Conservation (phyloP, 176 grass and related monocot genomes). For the Poa pratensis region DNA sequence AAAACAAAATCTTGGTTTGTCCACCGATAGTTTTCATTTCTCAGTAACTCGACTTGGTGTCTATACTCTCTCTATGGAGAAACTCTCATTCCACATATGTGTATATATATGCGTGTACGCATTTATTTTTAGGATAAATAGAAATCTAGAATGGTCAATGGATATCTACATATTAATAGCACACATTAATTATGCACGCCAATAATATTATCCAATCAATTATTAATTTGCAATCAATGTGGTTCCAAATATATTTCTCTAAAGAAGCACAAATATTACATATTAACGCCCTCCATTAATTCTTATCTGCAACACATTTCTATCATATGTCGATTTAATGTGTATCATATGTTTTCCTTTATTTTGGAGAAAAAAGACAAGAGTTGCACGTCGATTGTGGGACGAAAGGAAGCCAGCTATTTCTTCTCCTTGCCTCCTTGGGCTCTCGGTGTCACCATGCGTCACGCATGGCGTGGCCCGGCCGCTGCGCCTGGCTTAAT, state of each 20-base stretch:
- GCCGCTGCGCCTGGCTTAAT: no score
- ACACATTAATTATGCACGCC: not conserved
- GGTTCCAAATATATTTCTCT: not conserved
- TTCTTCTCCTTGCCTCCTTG: no score
- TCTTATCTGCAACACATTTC: not conserved
- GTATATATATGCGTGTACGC: not conserved
- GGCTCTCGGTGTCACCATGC: no score
- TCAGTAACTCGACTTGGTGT: not conserved
- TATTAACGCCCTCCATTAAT: not conserved
- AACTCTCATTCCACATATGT: not conserved
- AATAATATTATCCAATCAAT: no score
- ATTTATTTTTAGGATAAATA: constrained; percentile 8
- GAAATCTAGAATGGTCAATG: not conserved
- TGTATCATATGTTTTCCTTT: not conserved
- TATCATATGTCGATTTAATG: not conserved
- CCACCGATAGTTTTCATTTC: not conserved
- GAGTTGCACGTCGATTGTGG: no score
- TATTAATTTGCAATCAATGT: not conserved
- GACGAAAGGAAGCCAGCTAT: no score
- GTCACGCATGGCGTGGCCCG: no score
- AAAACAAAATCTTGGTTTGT: not conserved
- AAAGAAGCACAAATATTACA: not conserved
- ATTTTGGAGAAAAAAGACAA: no score
- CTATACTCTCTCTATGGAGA: not conserved
- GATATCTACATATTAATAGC: not conserved